Evolutionary conservation across 164 flowering plant species (phyloP).

Genomic region (Aristolochia californica): DNA sequence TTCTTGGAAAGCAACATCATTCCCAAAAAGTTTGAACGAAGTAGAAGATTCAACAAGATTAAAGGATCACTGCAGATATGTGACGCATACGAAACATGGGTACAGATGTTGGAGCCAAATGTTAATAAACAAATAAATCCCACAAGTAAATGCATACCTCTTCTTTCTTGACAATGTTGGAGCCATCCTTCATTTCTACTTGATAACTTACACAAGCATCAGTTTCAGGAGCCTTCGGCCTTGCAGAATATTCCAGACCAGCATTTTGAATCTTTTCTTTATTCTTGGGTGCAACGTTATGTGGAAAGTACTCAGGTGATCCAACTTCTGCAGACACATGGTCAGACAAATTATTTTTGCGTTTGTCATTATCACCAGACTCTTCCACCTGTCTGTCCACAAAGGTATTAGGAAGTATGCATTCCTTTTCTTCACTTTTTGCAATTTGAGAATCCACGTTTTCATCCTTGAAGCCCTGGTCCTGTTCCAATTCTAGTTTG

Average conservation of each 20-base stretch:
- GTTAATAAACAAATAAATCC: background rate
- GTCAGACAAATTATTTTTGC: slow-evolving; percentile 12
- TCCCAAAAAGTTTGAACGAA: no score
- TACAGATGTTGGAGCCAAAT: no score
- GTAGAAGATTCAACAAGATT: no score
- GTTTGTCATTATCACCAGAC: slow-evolving; percentile 4
- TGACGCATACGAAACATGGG: no score
- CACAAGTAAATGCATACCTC: slow-evolving; percentile 36
- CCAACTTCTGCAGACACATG: slow-evolving; percentile 11
- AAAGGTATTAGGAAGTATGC: slow-evolving; percentile 9
- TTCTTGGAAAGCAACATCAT: no score
- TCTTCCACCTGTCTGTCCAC: no score
- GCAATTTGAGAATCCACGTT: slow-evolving; percentile 20
- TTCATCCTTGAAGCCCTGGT: slow-evolving; percentile 29
- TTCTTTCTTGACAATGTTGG: slow-evolving; percentile 15
- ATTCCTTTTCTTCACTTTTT: slow-evolving; percentile 17
- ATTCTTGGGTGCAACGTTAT: slow-evolving; percentile 11
- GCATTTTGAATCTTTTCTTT: slow-evolving; percentile 17
- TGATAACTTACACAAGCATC: slow-evolving; percentile 4
- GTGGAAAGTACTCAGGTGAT: slow-evolving; percentile 7
- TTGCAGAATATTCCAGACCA: slow-evolving; percentile 14
- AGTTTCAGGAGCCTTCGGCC: slow-evolving; percentile 14
- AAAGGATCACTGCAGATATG: no score
- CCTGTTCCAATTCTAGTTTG: slow-evolving; percentile 31
- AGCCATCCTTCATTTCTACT: slow-evolving; percentile 3